phyloP scores from a whole-genome alignment of 106 monocot genomes.

The Iris macrosiphon region DNA sequence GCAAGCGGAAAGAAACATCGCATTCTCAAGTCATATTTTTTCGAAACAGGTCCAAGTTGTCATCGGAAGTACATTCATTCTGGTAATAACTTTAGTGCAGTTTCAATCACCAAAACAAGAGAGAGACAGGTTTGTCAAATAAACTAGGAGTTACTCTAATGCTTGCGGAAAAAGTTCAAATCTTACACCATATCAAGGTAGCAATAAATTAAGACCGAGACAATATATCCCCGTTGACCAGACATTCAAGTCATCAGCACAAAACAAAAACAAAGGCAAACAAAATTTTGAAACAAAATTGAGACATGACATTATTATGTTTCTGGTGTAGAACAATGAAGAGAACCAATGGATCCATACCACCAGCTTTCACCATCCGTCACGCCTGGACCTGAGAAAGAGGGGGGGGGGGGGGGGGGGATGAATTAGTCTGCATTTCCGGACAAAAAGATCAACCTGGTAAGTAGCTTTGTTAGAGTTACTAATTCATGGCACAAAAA shows the following conservation, averaged over 20 bases:
- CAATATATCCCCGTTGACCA: constrained; percentile 4
- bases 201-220: constrained; percentile 17
- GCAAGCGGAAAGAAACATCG: no score
- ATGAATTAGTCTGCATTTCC: neutral
- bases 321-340: constrained; percentile 10
- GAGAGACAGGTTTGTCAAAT: no score
- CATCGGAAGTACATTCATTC: no score
- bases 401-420: no score
- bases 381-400: constrained; percentile 39
- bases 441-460: neutral
- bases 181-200: constrained; percentile 38
- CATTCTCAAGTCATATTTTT: no score
- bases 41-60: no score
- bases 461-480: no score
- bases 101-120: no score
- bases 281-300: neutral
- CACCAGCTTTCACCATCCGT: constrained; percentile 38
- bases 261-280: no score
- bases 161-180: constrained; percentile 24
- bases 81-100: no score
- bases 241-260: neutral
- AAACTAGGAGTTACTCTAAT: no score
- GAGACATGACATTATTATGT: constrained; percentile 9
- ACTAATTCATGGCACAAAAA: no score
- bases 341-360: neutral